Evolutionary conservation across 176 grass and related monocot genomes (phyloP).

Genomic region (Phragmites australis): DNA sequence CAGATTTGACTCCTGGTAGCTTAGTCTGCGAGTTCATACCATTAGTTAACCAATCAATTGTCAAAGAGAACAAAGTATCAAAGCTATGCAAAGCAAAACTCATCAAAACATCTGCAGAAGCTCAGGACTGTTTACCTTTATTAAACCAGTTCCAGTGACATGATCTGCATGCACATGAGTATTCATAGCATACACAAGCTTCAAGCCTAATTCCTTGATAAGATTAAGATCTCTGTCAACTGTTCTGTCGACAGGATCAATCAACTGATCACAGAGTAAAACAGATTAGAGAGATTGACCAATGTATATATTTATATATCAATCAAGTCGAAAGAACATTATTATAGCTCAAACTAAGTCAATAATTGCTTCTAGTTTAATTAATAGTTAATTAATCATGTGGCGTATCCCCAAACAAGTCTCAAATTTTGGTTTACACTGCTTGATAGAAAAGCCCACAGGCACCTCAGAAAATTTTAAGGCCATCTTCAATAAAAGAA

Average conservation of each 20-base stretch:
- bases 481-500: not conserved
- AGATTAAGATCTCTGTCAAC: conserved; percentile 84
- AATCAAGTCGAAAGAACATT: not conserved
- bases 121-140: conserved; percentile 58
- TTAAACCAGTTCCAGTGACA: conserved; percentile 80
- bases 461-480: not conserved
- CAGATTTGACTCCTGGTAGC: conserved; percentile 68
- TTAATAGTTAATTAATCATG: conserved; percentile 3
- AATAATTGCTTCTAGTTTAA: not conserved
- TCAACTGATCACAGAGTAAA: conserved; percentile 54
- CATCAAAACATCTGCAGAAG: not conserved
- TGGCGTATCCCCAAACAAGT: not conserved
- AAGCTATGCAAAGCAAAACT: not conserved
- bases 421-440: not conserved
- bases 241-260: conserved; percentile 83
- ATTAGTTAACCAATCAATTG: conserved; percentile 1
- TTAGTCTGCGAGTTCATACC: conserved; percentile 52
- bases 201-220: conserved; percentile 88
- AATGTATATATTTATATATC: not conserved
- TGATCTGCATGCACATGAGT: conserved; percentile 99
- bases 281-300: conserved; percentile 25
- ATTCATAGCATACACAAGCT: conserved; percentile 91
- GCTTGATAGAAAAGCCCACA: not conserved
- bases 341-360: not conserved
- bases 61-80: not conserved